Evolutionary conservation across 2,329 filamentous ascomycete genomes (phyloP), one percentile per base, ranked within the genome.

Genomic region (Aspergillus japonicus): DNA sequence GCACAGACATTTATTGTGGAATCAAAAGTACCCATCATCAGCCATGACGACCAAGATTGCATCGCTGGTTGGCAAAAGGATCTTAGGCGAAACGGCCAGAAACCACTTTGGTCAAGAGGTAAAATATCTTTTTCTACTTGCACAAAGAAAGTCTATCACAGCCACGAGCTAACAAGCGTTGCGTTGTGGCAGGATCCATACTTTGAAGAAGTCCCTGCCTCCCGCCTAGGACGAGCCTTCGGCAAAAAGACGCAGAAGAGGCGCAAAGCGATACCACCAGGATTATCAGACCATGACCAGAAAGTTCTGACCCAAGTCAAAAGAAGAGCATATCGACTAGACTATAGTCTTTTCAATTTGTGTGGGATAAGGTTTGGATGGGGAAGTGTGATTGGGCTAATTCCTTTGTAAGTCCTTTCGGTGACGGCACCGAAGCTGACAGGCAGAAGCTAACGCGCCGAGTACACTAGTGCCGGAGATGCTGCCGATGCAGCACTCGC

Each of bases 301-400:
- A 84, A 89, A 64, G 82, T 97, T 66, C 86, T 98, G 64, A 96
- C 89, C 68, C 89, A 89, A 68, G 91, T 96, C 68, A 94, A 96
- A 76, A 85, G 89, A 68, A 85, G 89, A 60, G 92, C 95, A 35
- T 96, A 96, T 77, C 84, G 87, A 42, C 85, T 97, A 26, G 95
- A 98, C 75, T 89, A 92, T 81, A 86, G 85, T 57, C 84, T 96
- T 5, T 96, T 94, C 80, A 92, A 85, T 70, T 85, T 91, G 71
- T 85, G 89, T 64, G 92, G 92, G 48, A 83, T 96, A 60, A 86
- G 88, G 59, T 93, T 98, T 71, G 95, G 95, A 57, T 97, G 92
- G 92, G 87, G 90, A 54, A 90, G 89, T 68, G 85, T 96, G 59
- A 91, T 98, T 68, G 95, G 89, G 14, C 73, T 98, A 7, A 76